Evolutionary conservation across 164 flowering plant species (phyloP), one percentile per base, ranked within the genome.

Genomic region (Piper betle): DNA sequence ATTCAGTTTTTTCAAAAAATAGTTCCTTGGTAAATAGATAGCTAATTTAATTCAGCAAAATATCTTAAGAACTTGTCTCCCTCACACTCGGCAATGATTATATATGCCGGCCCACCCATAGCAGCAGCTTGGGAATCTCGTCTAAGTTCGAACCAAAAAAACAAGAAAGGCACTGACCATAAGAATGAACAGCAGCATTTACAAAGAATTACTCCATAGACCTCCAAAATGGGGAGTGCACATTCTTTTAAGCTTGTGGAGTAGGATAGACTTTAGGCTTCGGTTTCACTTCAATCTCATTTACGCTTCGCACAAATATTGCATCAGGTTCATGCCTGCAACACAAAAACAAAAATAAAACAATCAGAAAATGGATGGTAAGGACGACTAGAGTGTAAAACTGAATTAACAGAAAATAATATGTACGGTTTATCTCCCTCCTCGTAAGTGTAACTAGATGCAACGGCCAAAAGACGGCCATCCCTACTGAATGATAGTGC

Each of bases 291-390:
- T 93, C 98, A 39, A 88, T 79, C 73, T 93, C 97, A 71, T 90
- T 90, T 50, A 90, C 83, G 56, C 80, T 81, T n/a, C 96, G 92
- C 5, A 93, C 83, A 41, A 70, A 90, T 37, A 93, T 87, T 37
- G 97, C 79, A 79, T 90, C 98, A 16, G 88, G 92, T 68, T 93
- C 97, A 64, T 93, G 99, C 11, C 97, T 93, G 87, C 80, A 82
- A 68, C 68, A 60, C 17, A 48, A 54, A 4, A 38, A 42, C n/a
- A 38, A 15, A 13, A 37, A 19, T 20, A 62, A 19, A 55, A 33
- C 52, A 25, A 38, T 64, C 16, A 61, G 46, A 6, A 50, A 58
- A 60, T 2, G 39, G 37, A 33, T 3, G 41, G n/a, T n/a, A 8
- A 67, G n/a, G 16, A n/a, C 39, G 3, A 8, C 5, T 11, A 55